These are phyloP conservation scores for Neoboletus subvelutipes DNA, from an alignment of 768 basidiomycete genomes.

Conservation along the genomic window DNA sequence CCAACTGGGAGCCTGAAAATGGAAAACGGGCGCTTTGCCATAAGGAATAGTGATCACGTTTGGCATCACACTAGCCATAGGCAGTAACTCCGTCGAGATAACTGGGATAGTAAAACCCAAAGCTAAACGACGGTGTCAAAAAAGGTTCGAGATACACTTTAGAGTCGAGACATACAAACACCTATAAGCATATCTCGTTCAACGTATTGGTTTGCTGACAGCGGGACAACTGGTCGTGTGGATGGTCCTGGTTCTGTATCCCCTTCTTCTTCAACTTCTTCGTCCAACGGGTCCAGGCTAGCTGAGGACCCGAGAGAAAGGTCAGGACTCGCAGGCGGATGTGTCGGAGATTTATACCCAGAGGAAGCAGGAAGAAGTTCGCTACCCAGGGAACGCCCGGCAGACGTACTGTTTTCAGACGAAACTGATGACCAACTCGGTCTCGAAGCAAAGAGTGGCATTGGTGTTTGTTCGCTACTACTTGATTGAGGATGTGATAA, in stretches of 20 bases:
- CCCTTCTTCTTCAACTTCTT: constrained; percentile 18
- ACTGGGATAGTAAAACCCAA: constrained; percentile 64
- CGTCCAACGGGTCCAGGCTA: constrained; percentile 17
- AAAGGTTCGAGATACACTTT: neutral
- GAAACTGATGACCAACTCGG: constrained; percentile 26
- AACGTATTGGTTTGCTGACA: constrained; percentile 45
- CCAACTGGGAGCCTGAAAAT: constrained; percentile 76
- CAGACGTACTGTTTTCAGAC: constrained; percentile 23
- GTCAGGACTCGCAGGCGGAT: constrained; percentile 25
- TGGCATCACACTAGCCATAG: constrained; percentile 59
- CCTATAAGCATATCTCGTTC: constrained; percentile 58
- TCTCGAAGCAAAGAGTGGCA: constrained; percentile 16
- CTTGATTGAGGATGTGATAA: constrained; percentile 17
- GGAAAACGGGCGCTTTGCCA: constrained; percentile 63
- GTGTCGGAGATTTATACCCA: constrained; percentile 19
- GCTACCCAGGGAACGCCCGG: constrained; percentile 13
- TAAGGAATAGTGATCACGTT: constrained; percentile 74
- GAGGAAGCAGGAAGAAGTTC: constrained; percentile 13
- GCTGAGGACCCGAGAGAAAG: constrained; percentile 17
- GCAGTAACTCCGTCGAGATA: constrained; percentile 45
- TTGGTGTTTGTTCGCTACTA: constrained; percentile 14
- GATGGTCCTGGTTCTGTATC: constrained; percentile 15
- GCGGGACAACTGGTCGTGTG: constrained; percentile 10
- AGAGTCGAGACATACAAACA: constrained; percentile 52
- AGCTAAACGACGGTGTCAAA: constrained; percentile 42